A percentile compares a stretch with the other conserved stretches of the same genome.
These are phyloP conservation scores for Mortierella hygrophila DNA, from an alignment of 192 early-diverging fungal species.

Conservation along the genomic window DNA sequence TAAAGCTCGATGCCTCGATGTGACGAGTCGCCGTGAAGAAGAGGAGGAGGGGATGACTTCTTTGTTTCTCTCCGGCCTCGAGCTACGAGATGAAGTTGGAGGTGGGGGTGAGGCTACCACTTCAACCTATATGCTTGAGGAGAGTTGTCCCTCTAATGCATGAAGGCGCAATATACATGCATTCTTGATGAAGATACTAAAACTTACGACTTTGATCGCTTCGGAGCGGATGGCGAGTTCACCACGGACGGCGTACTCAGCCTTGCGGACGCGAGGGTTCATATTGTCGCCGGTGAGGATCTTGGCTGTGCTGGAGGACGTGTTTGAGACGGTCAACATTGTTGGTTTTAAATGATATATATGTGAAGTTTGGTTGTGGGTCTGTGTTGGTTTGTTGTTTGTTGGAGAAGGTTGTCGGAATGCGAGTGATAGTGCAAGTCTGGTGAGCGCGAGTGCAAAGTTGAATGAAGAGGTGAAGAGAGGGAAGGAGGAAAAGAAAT, in stretches of 20 bases:
- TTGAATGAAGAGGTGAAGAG: not conserved
- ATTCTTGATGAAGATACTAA: not conserved
- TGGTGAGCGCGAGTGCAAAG: not conserved
- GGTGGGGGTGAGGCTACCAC: too few species aligned
- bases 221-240: conserved; percentile 95
- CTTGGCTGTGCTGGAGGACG: conserved; percentile 51
- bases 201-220: conserved; percentile 66
- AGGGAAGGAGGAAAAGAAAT: too few species aligned
- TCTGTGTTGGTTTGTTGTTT: not conserved
- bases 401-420: not conserved
- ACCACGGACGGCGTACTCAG: conserved; percentile 97
- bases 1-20: not conserved
- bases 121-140: not conserved
- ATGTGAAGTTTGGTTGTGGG: not conserved
- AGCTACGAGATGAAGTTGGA: not conserved
- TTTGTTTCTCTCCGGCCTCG: not conserved
- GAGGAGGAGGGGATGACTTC: not conserved
- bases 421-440: not conserved
- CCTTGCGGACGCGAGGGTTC: conserved; percentile 77
- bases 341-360: not conserved
- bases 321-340: not conserved
- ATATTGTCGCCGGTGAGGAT: conserved; percentile 78
- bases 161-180: not conserved
- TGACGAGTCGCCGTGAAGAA: not conserved
- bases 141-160: not conserved